These are phyloP conservation scores for Puccinia horiana DNA, from an alignment of 1,284 basidiomycete species.

Conservation along the genomic window DNA sequence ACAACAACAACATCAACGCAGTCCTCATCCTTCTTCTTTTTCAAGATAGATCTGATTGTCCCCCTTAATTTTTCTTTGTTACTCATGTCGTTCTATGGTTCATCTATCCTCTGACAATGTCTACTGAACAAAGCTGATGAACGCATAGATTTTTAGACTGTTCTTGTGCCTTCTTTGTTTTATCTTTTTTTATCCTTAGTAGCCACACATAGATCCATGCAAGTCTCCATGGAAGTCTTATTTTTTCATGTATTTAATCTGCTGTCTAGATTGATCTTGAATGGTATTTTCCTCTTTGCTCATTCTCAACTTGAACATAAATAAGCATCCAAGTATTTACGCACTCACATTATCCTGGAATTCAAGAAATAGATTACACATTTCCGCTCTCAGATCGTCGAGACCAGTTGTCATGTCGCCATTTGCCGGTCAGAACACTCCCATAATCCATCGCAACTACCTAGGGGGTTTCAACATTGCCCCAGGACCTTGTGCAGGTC, in stretches of 20 bases:
- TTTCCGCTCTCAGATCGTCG: too few species aligned
- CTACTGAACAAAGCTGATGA: background rate
- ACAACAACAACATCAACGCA: constrained; percentile 7
- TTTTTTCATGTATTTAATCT: background rate
- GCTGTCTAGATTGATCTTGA: background rate
- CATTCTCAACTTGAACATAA: too few species aligned
- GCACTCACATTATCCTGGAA: too few species aligned
- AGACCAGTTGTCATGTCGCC: too few species aligned
- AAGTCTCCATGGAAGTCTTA: background rate
- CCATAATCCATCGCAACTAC: too few species aligned
- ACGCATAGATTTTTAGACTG: background rate
- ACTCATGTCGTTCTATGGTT: background rate
- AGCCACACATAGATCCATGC: background rate
- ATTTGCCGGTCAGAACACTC: too few species aligned
- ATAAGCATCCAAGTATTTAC: too few species aligned
- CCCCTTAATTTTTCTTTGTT: background rate
- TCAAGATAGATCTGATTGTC: background rate
- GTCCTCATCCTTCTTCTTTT: background rate
- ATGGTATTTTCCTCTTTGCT: background rate
- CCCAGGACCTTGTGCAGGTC: too few species aligned
- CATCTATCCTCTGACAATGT: background rate
- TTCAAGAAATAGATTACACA: too few species aligned
- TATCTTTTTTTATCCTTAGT: background rate
- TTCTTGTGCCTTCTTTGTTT: background rate
- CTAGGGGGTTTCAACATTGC: too few species aligned